Percentiles rank a stretch among this genome's conserved stretches.
Conservation (phyloP, 1,284 basidiomycete genomes). For the Fomitopsis pinicola region DNA sequence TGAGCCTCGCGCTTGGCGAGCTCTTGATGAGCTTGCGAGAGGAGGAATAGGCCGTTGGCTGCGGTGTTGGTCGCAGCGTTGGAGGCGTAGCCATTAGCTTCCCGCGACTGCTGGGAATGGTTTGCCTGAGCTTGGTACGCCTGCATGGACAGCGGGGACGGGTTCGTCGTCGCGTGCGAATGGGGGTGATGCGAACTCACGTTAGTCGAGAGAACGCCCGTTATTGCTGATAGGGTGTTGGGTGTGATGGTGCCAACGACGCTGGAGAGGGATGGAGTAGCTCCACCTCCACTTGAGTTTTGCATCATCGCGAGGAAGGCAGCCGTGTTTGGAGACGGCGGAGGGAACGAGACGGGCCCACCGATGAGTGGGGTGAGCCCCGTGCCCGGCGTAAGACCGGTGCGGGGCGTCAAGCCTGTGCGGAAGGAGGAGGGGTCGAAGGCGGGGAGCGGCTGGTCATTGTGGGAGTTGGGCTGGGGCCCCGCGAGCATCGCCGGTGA, state of each 20-base stretch:
- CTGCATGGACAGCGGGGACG: slow-evolving; percentile 30
- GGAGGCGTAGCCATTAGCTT: slow-evolving; percentile 24
- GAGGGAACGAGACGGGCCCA: slow-evolving; percentile 72
- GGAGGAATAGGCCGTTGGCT: slow-evolving; percentile 89
- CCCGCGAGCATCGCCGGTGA: slow-evolving; percentile 95
- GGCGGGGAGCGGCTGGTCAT: slow-evolving; percentile 27
- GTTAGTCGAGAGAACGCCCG: slow-evolving; percentile 50
- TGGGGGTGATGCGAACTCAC: slow-evolving; percentile 8
- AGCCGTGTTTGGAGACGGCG: slow-evolving; percentile 86
- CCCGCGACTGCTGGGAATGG: slow-evolving; percentile 3
- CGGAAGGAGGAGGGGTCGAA: slow-evolving; percentile 81
- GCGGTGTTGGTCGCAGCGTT: slow-evolving; percentile 54
- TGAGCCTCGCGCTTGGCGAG: slow-evolving; percentile 88
- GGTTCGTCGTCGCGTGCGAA: slow-evolving; percentile 18
- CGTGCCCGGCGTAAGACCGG: slow-evolving; percentile 66
- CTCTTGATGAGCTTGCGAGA: slow-evolving; percentile 93
- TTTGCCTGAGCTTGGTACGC: not conserved
- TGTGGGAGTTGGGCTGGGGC: slow-evolving; percentile 49
- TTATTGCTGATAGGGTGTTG: slow-evolving; percentile 82
- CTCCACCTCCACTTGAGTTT: slow-evolving; percentile 40
- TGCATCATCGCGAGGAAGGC: slow-evolving; percentile 93
- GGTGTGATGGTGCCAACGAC: slow-evolving; percentile 82
- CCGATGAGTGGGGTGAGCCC: slow-evolving; percentile 87
- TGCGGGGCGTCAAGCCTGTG: slow-evolving; percentile 78
- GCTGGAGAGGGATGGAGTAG: slow-evolving; percentile 47